These are phyloP conservation scores for Corynascus novoguineensis DNA, from an alignment of 495 filamentous ascomycete genomes.

Conservation along the genomic window DNA sequence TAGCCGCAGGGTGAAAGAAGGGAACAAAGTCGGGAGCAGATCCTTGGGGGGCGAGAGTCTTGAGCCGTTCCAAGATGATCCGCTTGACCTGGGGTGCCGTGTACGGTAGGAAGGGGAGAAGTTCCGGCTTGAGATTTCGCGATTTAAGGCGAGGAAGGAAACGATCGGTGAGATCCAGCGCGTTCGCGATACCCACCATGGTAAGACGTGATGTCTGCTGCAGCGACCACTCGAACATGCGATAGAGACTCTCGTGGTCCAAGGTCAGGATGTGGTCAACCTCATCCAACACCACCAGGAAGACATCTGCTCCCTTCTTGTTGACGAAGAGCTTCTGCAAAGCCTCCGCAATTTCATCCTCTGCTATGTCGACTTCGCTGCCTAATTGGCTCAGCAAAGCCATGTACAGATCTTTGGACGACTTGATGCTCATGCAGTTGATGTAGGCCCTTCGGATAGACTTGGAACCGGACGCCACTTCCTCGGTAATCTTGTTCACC, in stretches of 20 bases:
- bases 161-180: slow-evolving; percentile 89
- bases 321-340: slow-evolving; percentile 61
- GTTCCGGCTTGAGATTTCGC: slow-evolving; percentile 78
- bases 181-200: slow-evolving; percentile 92
- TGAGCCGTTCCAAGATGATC: slow-evolving; percentile 79
- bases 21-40: slow-evolving; percentile 58
- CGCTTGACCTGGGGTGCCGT: slow-evolving; percentile 80
- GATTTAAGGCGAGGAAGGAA: slow-evolving; percentile 92
- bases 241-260: slow-evolving; percentile 81
- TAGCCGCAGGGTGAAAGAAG: slow-evolving; percentile 87
- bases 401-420: slow-evolving; percentile 71
- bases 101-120: slow-evolving; percentile 92
- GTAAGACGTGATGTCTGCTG: slow-evolving; percentile 69
- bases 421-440: slow-evolving; percentile 95
- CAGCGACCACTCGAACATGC: slow-evolving; percentile 89
- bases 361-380: slow-evolving; percentile 33
- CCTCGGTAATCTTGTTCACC: slow-evolving; percentile 68
- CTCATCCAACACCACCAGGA: slow-evolving; percentile 83
- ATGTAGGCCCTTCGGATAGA: slow-evolving; percentile 65
- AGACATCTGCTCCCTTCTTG: slow-evolving; percentile 52
- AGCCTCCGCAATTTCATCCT: slow-evolving; percentile 52
- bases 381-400: slow-evolving; percentile 56
- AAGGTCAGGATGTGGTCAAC: slow-evolving; percentile 87
- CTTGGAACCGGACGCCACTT: slow-evolving; percentile 42
- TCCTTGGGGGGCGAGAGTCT: slow-evolving; percentile 55